A percentile compares a stretch with the other conserved stretches of the same genome.
Conservation (phyloP, 768 basidiomycete genomes). For the Leccinum broughii region DNA sequence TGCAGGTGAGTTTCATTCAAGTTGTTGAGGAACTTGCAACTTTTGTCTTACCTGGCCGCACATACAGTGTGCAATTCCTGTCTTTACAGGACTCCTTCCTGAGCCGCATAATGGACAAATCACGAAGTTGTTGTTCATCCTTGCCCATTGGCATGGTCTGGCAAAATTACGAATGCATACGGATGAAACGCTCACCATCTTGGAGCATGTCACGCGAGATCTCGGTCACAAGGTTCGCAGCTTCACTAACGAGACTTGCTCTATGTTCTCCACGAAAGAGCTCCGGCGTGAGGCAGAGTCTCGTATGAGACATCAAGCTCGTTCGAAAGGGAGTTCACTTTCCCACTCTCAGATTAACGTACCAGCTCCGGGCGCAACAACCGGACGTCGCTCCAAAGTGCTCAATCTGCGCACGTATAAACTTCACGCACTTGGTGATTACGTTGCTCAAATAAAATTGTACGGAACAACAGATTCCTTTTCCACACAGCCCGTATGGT, state of each 20-base stretch:
- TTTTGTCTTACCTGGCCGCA: no score
- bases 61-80: not conserved
- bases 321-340: no score
- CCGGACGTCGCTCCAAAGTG: no score
- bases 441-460: not conserved
- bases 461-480: not conserved
- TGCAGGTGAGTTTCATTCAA: not conserved
- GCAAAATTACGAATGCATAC: not conserved
- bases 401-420: not conserved
- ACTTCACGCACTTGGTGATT: not conserved
- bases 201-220: not conserved
- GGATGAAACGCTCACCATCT: not conserved
- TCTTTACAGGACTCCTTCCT: not conserved
- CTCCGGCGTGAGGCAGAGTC: no score
- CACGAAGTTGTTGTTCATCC: not conserved
- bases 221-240: fast-evolving
- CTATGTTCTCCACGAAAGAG: no score
- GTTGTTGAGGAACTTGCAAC: not conserved
- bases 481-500: not conserved
- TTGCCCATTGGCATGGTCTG: not conserved
- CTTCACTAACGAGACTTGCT: fast-evolving
- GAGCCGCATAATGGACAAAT: not conserved
- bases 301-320: no score
- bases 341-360: no score
- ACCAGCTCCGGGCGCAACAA: no score